These are phyloP conservation scores for Eugenia klotzschiana DNA, from an alignment of 441 rosid species.

Conservation along the genomic window DNA sequence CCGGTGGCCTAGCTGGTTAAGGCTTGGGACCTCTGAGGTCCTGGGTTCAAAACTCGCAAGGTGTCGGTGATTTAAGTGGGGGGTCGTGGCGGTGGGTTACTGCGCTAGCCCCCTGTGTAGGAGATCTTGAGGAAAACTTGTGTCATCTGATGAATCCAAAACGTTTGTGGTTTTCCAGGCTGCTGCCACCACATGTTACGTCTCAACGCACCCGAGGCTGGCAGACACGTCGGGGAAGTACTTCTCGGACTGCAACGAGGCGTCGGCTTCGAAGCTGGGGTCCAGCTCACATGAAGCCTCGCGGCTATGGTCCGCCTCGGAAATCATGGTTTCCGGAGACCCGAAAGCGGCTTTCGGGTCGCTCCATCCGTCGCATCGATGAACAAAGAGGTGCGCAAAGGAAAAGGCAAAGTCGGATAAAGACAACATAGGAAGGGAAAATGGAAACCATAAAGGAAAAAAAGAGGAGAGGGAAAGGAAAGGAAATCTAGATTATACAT, in stretches of 20 bases:
- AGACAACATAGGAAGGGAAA: not conserved
- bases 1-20: too few species aligned
- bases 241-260: conserved; percentile 3
- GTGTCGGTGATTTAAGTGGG: too few species aligned
- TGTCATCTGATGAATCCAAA: too few species aligned
- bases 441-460: not conserved
- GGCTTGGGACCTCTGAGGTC: too few species aligned
- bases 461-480: not conserved
- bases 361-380: not conserved
- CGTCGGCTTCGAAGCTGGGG: not conserved
- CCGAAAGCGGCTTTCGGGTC: not conserved
- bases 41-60: too few species aligned
- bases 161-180: not conserved
- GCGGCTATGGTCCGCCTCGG: not conserved
- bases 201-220: not conserved
- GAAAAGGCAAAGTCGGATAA: not conserved
- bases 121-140: too few species aligned
- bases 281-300: not conserved
- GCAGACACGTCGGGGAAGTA: not conserved
- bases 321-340: not conserved
- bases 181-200: conserved; percentile 3
- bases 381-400: not conserved
- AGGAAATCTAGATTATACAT: not conserved
- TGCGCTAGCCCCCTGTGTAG: too few species aligned
- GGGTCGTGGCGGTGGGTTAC: too few species aligned